Conservation (phyloP, 345 rosid genomes). For the Kandelia obovata region DNA sequence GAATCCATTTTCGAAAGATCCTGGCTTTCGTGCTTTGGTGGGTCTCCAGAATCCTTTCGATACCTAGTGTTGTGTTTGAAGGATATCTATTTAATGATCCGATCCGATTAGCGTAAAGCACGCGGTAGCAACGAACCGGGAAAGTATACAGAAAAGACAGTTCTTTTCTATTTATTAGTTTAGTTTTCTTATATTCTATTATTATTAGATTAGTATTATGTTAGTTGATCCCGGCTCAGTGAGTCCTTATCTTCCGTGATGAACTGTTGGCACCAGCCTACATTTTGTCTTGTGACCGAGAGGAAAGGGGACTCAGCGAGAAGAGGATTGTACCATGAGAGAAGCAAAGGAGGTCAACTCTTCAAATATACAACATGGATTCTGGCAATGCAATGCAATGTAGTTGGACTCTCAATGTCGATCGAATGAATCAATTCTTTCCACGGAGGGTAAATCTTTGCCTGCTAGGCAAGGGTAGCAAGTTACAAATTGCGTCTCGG, state of each 20-base stretch:
- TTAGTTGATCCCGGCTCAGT: not conserved
- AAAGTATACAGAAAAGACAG: too few species aligned
- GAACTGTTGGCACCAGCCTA: slow-evolving; percentile 4
- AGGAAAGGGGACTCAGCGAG: not conserved
- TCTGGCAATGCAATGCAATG: not conserved
- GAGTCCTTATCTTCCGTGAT: slow-evolving; percentile 1
- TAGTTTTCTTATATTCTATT: too few species aligned
- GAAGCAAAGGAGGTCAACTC: not conserved
- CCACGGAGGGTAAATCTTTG: not conserved
- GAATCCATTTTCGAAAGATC: too few species aligned
- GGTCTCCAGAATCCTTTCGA: too few species aligned
- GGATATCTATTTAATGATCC: too few species aligned
- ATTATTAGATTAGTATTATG: not conserved
- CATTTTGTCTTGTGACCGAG: not conserved
- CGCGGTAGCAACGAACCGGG: too few species aligned
- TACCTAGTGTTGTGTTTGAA: too few species aligned
- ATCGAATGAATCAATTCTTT: not conserved
- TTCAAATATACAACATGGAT: slow-evolving; percentile 2
- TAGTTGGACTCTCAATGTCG: slow-evolving; percentile 5
- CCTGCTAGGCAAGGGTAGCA: not conserved
- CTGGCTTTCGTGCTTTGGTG: too few species aligned
- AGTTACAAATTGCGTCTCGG: too few species aligned
- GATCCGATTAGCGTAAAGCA: too few species aligned
- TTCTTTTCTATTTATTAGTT: too few species aligned
- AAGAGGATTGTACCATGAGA: slow-evolving; percentile 1